These are phyloP conservation scores for Eragrostis nindensis DNA, from an alignment of 176 grass and related monocot genomes.

Conservation along the genomic window DNA sequence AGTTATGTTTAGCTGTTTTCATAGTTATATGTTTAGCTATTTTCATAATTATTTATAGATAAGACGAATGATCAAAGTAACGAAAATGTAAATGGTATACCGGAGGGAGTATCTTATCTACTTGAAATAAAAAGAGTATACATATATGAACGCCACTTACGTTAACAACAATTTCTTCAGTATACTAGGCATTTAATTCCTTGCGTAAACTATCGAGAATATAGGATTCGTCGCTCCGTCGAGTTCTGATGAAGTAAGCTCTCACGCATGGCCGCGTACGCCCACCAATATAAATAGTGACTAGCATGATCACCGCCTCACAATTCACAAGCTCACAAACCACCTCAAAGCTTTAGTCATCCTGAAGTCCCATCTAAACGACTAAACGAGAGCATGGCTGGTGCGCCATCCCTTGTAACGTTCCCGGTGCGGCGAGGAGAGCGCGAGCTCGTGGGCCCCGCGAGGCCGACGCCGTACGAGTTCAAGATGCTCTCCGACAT, in stretches of 20 bases:
- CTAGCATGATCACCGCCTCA: not conserved
- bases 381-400: constrained; percentile 5
- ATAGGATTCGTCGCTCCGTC: too few species aligned
- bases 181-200: not conserved
- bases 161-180: too few species aligned
- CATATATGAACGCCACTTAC: too few species aligned
- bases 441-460: constrained; percentile 25
- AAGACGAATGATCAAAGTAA: too few species aligned
- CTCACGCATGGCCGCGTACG: not conserved
- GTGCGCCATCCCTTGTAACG: not conserved
- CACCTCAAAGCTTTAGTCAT: not conserved
- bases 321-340: not conserved
- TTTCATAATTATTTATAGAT: too few species aligned
- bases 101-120: too few species aligned
- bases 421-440: constrained; percentile 29
- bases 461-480: constrained; percentile 37
- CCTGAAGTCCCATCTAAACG: too few species aligned
- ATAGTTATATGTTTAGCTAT: too few species aligned
- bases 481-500: constrained; percentile 48
- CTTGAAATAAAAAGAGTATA: too few species aligned
- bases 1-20: too few species aligned
- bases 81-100: too few species aligned
- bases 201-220: not conserved
- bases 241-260: not conserved
- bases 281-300: not conserved